These are phyloP conservation scores for Berkeleyomyces basicola DNA, from an alignment of 2,329 filamentous ascomycete genomes.

Conservation along the genomic window DNA sequence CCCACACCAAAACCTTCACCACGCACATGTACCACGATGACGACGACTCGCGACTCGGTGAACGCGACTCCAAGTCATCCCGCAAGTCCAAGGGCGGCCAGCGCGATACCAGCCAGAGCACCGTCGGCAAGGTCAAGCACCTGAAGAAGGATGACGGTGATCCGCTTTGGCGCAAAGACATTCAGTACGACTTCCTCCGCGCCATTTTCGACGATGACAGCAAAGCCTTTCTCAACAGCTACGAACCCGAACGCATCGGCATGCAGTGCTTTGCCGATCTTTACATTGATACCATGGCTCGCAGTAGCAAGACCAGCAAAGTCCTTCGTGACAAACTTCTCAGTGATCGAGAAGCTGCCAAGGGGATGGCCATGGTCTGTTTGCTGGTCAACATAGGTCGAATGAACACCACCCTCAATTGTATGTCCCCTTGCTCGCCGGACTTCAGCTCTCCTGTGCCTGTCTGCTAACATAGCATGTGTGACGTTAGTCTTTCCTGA, in stretches of 20 bases:
- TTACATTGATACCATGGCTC: constrained; percentile 96
- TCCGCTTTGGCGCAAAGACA: constrained; percentile 72
- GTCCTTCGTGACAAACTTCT: constrained; percentile 92
- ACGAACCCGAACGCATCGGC: constrained; percentile 43
- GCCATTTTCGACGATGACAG: constrained; percentile 61
- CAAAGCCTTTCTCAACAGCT: constrained; percentile 78
- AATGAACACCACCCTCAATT: constrained; percentile 98
- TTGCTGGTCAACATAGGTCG: constrained; percentile 89
- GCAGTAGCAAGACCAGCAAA: constrained; percentile 98
- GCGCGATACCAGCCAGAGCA: constrained; percentile 22
- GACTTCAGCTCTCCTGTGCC: neutral
- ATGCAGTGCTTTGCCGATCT: constrained; percentile 81
- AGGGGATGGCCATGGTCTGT: constrained; percentile 99
- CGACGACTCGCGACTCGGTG: constrained; percentile 27
- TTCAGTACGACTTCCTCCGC: constrained; percentile 73
- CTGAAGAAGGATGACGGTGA: constrained; percentile 81
- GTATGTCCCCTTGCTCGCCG: constrained; percentile 32
- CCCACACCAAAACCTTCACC: constrained; percentile 27
- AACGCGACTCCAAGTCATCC: constrained; percentile 25
- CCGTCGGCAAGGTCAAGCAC: constrained; percentile 58
- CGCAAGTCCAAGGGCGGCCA: constrained; percentile 17
- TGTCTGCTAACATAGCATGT: neutral
- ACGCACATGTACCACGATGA: constrained; percentile 31
- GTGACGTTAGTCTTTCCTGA: constrained; percentile 71
- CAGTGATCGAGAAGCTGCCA: constrained; percentile 77